These are phyloP conservation scores for Peziza echinospora DNA, from an alignment of 495 filamentous ascomycete species.

Conservation along the genomic window DNA sequence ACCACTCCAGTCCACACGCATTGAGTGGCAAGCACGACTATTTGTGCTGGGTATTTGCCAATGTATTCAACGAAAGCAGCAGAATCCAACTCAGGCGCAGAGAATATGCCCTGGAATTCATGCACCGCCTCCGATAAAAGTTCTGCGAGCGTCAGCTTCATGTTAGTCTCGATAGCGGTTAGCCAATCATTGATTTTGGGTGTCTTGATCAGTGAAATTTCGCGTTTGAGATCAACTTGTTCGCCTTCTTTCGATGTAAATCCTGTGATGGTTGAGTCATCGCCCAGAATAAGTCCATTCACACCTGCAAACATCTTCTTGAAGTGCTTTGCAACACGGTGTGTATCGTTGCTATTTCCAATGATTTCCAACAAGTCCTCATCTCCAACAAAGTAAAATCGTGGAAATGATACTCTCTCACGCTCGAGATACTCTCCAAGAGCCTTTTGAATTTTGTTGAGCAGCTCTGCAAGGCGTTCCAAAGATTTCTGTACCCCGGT, in stretches of 20 bases:
- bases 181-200: conserved; percentile 98
- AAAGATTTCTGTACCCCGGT: conserved; percentile 86
- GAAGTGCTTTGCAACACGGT: conserved; percentile 91
- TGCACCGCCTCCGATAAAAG: conserved; percentile 67
- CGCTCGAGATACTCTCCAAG: conserved; percentile 96
- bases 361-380: conserved; percentile 99
- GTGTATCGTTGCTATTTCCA: conserved; percentile 91
- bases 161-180: conserved; percentile 65
- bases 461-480: conserved; percentile 76
- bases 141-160: conserved; percentile 86
- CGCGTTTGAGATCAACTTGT: conserved; percentile 62
- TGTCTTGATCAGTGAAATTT: conserved; percentile 76
- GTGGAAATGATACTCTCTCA: conserved; percentile 85
- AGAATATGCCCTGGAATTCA: conserved; percentile 51
- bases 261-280: conserved; percentile 67
- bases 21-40: conserved; percentile 90
- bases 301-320: conserved; percentile 99
- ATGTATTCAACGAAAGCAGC: conserved; percentile 55
- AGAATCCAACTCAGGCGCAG: conserved; percentile 39
- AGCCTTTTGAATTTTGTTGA: conserved; percentile 99
- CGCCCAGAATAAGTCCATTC: conserved; percentile 72
- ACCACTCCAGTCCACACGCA: conserved; percentile 79
- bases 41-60: conserved; percentile 64
- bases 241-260: conserved; percentile 95
- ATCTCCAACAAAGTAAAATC: conserved; percentile 98